Base-by-base conservation (phyloP, 2,329 filamentous ascomycete genomes). In the Cladosporium sp. region DNA sequence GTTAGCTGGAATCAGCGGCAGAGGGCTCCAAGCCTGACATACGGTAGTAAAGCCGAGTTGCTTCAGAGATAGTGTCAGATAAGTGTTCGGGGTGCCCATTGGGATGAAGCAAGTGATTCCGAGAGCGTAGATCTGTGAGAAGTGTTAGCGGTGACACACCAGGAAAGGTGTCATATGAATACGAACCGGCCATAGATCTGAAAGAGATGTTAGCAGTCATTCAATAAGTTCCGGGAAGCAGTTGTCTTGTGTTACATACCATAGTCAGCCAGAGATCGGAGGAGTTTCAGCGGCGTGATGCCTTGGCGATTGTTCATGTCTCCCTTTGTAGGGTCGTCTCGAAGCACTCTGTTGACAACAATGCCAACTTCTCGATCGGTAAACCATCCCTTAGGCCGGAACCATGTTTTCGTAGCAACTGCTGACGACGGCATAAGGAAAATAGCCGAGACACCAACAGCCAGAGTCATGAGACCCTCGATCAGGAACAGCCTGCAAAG, bases 291-390 rank as follows among this genome's bases (percentile, higher is more conserved):
- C 11, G 67, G 71, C 0, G 76, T 78, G 29, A 83, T 74, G 0
- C 75, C 73, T 60, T 82, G 69, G 4, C 80, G 73, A 57, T 82
- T 83, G 62, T 82, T 78, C 78, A 84, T 82, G 45, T 74, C 73
- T 49, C 77, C 77, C 36, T 66, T 66, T 48, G 57, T 61, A 0
- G 79, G 79, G 54, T 83, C 82, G 38, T 85, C 82, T 1, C 82
- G 76, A 1, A 83, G 68, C 8, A 80, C 69, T 5, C 80, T 70
- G 56, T 83, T 84, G 20, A 84, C 78, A 53, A 84, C 75, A 56
- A 84, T 84, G 51, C 79, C 77, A 59, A 87, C 84, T 60, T 88
- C 81, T 2, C 73, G 73, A 60, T 85, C 83, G 2, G 70, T 78
- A 63, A 85, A 85, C 83, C 83, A 85, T 2, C 82, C 82, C 16